Evolutionary conservation across 106 monocot species (phyloP), one percentile per base, ranked within the genome.

Genomic region (Platanthera zijinensis): DNA sequence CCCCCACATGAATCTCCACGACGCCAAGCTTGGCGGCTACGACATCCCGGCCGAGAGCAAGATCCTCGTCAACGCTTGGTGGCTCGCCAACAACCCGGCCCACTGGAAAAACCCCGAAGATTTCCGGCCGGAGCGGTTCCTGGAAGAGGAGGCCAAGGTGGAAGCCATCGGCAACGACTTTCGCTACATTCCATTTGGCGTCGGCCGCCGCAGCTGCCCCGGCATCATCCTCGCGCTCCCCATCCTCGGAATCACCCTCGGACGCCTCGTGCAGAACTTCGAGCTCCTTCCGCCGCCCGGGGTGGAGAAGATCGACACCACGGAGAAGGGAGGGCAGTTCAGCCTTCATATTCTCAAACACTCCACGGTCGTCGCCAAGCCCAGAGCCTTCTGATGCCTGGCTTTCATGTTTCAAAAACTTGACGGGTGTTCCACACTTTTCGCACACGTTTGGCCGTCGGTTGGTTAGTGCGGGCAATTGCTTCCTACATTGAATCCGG

Each of bases 1-100:
- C n/a, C 86, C 89, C 61, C 89, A 89, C 82, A 89, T 86, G 89
- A 89, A 89, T 74, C 77, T 89, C 47, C 66, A 79, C 12, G 86
- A 81, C 3, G 86, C 89, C 48, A 80, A 83, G 74, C 81, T 89
- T 32, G 77, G 74, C 13, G 86, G 84, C 12, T 89, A 70, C 62
- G 79, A 76, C 67, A 82, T 89, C 56, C 89, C 84, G 0, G 86
- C 78, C 3, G 89, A 86, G 74, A 81, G 77, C 73, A 89, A n/a
- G 82, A 70, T 89, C 52, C 79, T 89, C 45, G 86, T 89, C 30
- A 89, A 86, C 52, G 89, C 89, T 0, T 89, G 89, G 89, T 86
- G 82, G 86, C 73, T 86, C 17, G 89, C 86, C 2, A 89, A 89
- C 78, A 82, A 89, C 77, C 89, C 89, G 5, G 84, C 53, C 7